Evolutionary conservation across 2,329 filamentous ascomycete genomes (phyloP).

Genomic region (Claviceps cyperi): DNA sequence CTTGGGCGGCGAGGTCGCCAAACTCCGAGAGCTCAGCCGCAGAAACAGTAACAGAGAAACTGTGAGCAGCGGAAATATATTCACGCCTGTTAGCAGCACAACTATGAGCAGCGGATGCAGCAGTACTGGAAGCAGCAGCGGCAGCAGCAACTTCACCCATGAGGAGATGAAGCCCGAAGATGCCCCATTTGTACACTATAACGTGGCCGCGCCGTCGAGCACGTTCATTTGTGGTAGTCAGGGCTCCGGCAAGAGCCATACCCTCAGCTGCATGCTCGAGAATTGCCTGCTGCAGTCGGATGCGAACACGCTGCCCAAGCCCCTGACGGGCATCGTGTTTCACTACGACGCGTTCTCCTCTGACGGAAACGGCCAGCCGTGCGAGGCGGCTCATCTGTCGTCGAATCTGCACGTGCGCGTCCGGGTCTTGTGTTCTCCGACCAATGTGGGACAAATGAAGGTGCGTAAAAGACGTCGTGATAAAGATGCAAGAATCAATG

Average conservation of each 20-base stretch:
- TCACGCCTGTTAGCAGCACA: no score
- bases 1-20: slow-evolving; percentile 5
- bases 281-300: slow-evolving; percentile 36
- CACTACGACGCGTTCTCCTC: slow-evolving; percentile 46
- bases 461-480: slow-evolving; percentile 5
- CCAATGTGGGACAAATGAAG: slow-evolving; percentile 29
- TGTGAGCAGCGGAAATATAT: no score
- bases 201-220: slow-evolving; percentile 37
- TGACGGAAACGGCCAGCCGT: slow-evolving; percentile 32
- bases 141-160: neutral
- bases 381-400: slow-evolving; percentile 44
- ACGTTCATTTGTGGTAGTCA: slow-evolving; percentile 51
- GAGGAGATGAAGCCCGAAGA: neutral
- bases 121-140: neutral
- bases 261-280: slow-evolving; percentile 40
- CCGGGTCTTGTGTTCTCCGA: slow-evolving; percentile 38
- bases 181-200: slow-evolving; percentile 27
- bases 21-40: neutral
- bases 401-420: slow-evolving; percentile 29
- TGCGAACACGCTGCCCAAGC: slow-evolving; percentile 31
- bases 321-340: slow-evolving; percentile 47
- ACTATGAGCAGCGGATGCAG: no score
- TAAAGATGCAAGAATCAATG: no score
- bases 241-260: slow-evolving; percentile 50
- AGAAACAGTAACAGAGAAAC: neutral